Evolutionary conservation across 352 stramenopile genomes (phyloP).

Genomic region (Phytophthora foliorum): DNA sequence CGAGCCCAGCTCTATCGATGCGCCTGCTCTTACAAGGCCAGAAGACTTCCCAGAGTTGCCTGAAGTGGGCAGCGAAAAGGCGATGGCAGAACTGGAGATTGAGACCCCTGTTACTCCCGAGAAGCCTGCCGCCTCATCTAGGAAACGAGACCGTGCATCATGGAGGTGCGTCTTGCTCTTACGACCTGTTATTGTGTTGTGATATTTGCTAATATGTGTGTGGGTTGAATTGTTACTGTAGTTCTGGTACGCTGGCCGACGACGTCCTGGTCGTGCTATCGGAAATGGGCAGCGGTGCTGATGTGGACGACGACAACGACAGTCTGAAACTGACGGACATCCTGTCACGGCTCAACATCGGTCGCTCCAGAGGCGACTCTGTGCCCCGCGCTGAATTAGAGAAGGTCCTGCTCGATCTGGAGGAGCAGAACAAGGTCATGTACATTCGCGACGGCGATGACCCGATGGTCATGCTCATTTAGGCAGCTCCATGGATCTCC

Average conservation of each 20-base stretch:
- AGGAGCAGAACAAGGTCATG: slow-evolving; percentile 93
- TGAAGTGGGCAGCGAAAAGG: slow-evolving; percentile 27
- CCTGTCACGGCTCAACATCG: slow-evolving; percentile 63
- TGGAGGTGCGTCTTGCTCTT: slow-evolving; percentile 62
- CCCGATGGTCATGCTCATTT: slow-evolving; percentile 90
- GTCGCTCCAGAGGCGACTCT: slow-evolving; percentile 34
- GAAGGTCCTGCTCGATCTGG: slow-evolving; percentile 74
- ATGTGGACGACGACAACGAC: slow-evolving; percentile 77
- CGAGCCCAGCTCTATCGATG: slow-evolving; percentile 45
- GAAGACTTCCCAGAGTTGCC: slow-evolving; percentile 23
- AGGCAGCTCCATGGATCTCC: slow-evolving; percentile 26
- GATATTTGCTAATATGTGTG: background rate
- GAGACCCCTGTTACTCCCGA: slow-evolving; percentile 32
- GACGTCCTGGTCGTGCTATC: slow-evolving; percentile 69
- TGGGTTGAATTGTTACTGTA: slow-evolving; percentile 36
- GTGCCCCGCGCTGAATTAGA: slow-evolving; percentile 71
- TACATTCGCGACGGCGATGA: slow-evolving; percentile 87
- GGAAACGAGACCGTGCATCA: slow-evolving; percentile 72
- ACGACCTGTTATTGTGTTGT: background rate
- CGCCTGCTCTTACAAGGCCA: slow-evolving; percentile 12
- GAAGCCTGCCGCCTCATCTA: slow-evolving; percentile 33
- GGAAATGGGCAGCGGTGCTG: slow-evolving; percentile 59
- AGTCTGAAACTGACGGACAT: slow-evolving; percentile 68
- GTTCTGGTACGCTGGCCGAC: slow-evolving; percentile 66
- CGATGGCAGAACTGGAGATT: slow-evolving; percentile 45